Evolutionary conservation across 768 basidiomycete species (phyloP).

Genomic region (Rhizopogon sp.): DNA sequence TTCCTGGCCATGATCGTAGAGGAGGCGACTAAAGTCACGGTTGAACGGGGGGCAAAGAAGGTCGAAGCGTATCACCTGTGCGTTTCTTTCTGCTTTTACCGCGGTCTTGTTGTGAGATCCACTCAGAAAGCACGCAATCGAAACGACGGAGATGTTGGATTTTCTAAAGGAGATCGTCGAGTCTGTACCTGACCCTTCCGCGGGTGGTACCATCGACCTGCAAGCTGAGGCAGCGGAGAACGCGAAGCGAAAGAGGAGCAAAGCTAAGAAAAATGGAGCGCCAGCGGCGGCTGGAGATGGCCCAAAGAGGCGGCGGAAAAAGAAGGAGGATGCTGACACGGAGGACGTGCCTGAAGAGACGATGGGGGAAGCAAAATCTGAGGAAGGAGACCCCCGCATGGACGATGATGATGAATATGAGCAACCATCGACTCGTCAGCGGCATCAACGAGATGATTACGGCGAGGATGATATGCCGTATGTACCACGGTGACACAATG

Average conservation of each 20-base stretch:
- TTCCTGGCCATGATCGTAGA: constrained; percentile 84
- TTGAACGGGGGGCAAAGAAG: constrained; percentile 76
- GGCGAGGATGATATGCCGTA: constrained; percentile 36
- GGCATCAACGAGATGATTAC: constrained; percentile 33
- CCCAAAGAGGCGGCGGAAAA: constrained; percentile 46
- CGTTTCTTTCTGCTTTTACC: constrained; percentile 28
- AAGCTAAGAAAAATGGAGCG: constrained; percentile 45
- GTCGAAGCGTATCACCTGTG: constrained; percentile 93
- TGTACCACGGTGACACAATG: constrained; percentile 28
- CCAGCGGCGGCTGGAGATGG: constrained; percentile 29
- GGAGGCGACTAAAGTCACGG: constrained; percentile 75
- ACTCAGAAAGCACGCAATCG: constrained; percentile 85
- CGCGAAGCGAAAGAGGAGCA: constrained; percentile 56
- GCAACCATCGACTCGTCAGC: constrained; percentile 35
- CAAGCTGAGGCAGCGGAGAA: constrained; percentile 53
- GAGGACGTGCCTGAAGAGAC: constrained; percentile 30
- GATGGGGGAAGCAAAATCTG: constrained; percentile 31
- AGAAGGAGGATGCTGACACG: constrained; percentile 35
- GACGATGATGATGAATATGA: constrained; percentile 39
- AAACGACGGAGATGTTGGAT: constrained; percentile 83
- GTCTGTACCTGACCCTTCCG: constrained; percentile 80
- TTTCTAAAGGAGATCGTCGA: constrained; percentile 92
- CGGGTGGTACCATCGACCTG: constrained; percentile 72
- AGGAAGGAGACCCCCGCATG: constrained; percentile 31
- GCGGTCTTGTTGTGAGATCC: constrained; percentile 2